phyloP scores from a whole-genome alignment of 768 basidiomycete genomes.

The Dendrothele bispora region DNA sequence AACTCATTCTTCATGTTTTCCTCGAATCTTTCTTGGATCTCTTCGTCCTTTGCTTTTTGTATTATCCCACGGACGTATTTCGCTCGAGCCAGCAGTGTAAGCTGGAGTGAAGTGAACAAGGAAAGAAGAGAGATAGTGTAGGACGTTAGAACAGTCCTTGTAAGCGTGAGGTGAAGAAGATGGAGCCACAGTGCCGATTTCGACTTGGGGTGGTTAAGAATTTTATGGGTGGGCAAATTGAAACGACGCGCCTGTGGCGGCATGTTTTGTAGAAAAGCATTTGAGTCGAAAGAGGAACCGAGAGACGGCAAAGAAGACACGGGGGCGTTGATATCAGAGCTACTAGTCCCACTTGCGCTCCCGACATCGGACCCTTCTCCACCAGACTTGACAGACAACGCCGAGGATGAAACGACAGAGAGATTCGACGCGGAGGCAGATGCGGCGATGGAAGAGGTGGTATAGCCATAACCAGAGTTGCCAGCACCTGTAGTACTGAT shows the following conservation, averaged over 20 bases:
- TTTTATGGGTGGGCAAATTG: background rate
- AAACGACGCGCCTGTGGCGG: conserved; percentile 21
- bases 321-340: no score
- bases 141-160: conserved; percentile 80
- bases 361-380: background rate
- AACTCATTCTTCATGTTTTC: conserved; percentile 40
- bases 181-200: conserved; percentile 91
- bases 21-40: conserved; percentile 42
- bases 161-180: conserved; percentile 87
- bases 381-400: no score
- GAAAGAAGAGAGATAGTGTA: conserved; percentile 86
- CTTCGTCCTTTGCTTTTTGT: conserved; percentile 60
- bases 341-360: no score
- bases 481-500: background rate
- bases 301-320: no score
- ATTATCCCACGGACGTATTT: conserved; percentile 76
- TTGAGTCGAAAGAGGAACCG: conserved; percentile 23
- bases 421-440: background rate
- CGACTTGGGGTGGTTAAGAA: conserved; percentile 37
- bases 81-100: conserved; percentile 78
- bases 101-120: conserved; percentile 84
- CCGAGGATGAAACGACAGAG: no score
- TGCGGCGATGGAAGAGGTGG: conserved; percentile 5
- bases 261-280: no score
- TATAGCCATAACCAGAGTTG: conserved; percentile 7